Percentiles rank a stretch among this genome's conserved stretches.
phyloP scores from a whole-genome alignment of 1,284 basidiomycete genomes.

The Fomes fomentarius region DNA sequence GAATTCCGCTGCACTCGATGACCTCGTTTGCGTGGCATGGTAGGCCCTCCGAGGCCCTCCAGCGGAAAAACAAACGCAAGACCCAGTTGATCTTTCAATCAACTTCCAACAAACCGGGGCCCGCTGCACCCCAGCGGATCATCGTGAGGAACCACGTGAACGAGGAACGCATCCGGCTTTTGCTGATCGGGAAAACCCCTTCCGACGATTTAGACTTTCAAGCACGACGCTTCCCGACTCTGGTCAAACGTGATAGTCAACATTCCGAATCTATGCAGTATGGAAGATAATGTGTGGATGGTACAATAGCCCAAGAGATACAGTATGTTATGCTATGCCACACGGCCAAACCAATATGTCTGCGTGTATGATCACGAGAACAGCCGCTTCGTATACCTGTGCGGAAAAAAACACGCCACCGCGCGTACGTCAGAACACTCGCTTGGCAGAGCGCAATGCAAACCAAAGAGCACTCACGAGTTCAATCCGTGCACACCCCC shows the following conservation, averaged over 20 bases:
- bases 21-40: too few species aligned
- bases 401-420: slow-evolving; percentile 13
- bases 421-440: slow-evolving; percentile 12
- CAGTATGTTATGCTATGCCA: slow-evolving; percentile 8
- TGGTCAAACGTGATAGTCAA: too few species aligned
- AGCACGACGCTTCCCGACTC: too few species aligned
- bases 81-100: not conserved
- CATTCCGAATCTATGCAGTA: too few species aligned
- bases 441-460: slow-evolving; percentile 12
- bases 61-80: slow-evolving; percentile 2
- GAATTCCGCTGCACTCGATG: not conserved
- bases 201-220: too few species aligned
- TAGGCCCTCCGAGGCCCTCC: too few species aligned
- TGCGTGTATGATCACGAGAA: slow-evolving; percentile 25
- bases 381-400: slow-evolving; percentile 34
- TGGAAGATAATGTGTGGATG: slow-evolving; percentile 14
- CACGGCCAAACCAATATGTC: slow-evolving; percentile 5
- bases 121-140: too few species aligned
- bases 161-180: too few species aligned
- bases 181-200: too few species aligned
- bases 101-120: too few species aligned
- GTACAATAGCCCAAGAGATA: slow-evolving; percentile 20
- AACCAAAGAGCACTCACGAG: slow-evolving; percentile 56
- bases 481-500: slow-evolving; percentile 95
- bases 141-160: too few species aligned